A percentile compares a stretch with the other conserved stretches of the same genome.
These are phyloP conservation scores for Raffaelea albimanens DNA, from an alignment of 2,329 filamentous ascomycete species.

Conservation along the genomic window DNA sequence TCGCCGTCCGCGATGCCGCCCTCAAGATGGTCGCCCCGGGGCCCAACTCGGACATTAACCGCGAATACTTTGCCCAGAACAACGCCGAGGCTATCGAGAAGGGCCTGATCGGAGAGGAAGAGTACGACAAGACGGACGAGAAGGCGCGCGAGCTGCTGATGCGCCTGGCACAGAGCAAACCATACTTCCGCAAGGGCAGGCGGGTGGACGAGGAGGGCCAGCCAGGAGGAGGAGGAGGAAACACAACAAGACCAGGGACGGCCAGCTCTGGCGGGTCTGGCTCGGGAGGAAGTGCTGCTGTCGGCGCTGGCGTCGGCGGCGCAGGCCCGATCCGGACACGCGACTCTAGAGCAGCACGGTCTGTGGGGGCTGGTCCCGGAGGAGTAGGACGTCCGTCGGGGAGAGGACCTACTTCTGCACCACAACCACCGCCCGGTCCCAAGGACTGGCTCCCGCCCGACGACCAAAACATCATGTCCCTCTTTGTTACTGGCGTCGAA, in stretches of 20 bases:
- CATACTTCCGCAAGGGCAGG: conserved; percentile 85
- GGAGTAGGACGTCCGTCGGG: conserved; percentile 35
- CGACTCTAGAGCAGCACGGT: conserved; percentile 45
- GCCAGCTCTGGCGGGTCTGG: neutral
- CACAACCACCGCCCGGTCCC: conserved; percentile 68
- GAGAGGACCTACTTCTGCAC: conserved; percentile 53
- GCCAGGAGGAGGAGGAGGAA: too few species aligned
- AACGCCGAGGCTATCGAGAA: conserved; percentile 94
- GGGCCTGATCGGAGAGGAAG: conserved; percentile 68
- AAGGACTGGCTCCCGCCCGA: conserved; percentile 79
- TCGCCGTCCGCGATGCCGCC: conserved; percentile 89
- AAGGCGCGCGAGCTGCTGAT: conserved; percentile 85
- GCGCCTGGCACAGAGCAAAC: conserved; percentile 81
- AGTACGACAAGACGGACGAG: conserved; percentile 94
- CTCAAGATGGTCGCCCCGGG: conserved; percentile 96
- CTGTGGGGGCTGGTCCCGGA: conserved; percentile 35
- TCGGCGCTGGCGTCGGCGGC: conserved; percentile 49
- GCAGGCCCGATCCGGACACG: conserved; percentile 73
- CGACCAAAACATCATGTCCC: conserved; percentile 79
- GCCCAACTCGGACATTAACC: conserved; percentile 83
- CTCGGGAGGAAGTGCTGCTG: conserved; percentile 34
- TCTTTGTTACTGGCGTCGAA: conserved; percentile 92
- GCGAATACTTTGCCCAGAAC: conserved; percentile 96
- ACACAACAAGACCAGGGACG: neutral
- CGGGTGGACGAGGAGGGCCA: conserved; percentile 53